Evolutionary conservation across 169 alveolate genomes (phyloP).

Genomic region (Plasmodium gaboni): DNA sequence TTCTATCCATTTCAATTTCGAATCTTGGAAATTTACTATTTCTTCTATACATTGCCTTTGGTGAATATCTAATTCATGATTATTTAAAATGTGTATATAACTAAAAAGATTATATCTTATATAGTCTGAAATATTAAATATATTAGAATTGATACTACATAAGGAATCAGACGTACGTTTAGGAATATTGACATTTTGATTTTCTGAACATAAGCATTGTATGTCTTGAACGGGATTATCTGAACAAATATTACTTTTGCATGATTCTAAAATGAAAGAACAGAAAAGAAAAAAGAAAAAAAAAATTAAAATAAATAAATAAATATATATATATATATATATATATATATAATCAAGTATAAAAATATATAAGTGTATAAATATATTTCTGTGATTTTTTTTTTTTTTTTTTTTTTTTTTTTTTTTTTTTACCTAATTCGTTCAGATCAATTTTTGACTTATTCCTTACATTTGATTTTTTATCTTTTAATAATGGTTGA

Average conservation of each 20-base stretch:
- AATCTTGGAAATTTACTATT: constrained; percentile 19
- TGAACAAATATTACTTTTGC: constrained; percentile 48
- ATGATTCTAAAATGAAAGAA: constrained; percentile 14
- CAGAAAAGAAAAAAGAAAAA: neutral
- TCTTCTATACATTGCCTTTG: constrained; percentile 52
- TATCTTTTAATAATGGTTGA: too few relatives aligned
- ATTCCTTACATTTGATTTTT: too few relatives aligned
- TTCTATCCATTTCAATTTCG: constrained; percentile 27
- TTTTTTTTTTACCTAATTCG: too few relatives aligned
- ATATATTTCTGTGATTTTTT: too few relatives aligned
- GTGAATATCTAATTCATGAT: constrained; percentile 37
- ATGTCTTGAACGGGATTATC: constrained; percentile 41
- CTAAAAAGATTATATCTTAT: constrained; percentile 9
- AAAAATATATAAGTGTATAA: too few relatives aligned
- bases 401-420: too few relatives aligned
- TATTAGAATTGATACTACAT: neutral
- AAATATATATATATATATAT: neutral
- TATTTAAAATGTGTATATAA: constrained; percentile 22
- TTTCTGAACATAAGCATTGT: constrained; percentile 22
- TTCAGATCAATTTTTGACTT: too few relatives aligned
- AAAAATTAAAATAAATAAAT: neutral
- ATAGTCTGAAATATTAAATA: constrained; percentile 12
- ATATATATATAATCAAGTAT: too few relatives aligned
- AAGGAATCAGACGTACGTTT: neutral
- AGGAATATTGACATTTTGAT: neutral